Evolutionary conservation across 345 rosid species (phyloP).

Genomic region (Hypericum perforatum): DNA sequence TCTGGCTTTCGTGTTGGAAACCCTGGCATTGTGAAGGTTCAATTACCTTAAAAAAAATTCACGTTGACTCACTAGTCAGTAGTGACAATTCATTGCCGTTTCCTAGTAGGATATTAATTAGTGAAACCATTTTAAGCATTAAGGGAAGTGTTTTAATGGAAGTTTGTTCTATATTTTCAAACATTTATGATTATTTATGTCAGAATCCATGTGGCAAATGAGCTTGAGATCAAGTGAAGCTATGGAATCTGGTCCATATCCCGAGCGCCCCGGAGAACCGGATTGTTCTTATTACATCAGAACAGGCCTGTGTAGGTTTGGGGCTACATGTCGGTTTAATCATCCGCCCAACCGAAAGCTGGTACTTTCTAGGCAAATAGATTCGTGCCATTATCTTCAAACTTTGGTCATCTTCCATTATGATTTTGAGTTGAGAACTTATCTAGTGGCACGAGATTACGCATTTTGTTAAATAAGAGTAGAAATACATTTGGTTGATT

Average conservation of each 20-base stretch:
- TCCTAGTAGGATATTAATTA: no score
- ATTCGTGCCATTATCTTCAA: neutral
- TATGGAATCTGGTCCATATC: constrained; percentile 63
- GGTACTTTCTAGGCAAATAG: constrained; percentile 31
- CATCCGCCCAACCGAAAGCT: constrained; percentile 86
- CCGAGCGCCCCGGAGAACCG: constrained; percentile 89
- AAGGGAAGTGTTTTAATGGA: neutral
- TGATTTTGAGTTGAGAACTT: neutral
- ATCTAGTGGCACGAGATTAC: no score
- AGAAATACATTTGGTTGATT: no score
- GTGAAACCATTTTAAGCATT: no score
- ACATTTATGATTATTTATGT: constrained; percentile 13
- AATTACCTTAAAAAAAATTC: no score
- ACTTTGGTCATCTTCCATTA: neutral
- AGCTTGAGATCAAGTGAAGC: constrained; percentile 58
- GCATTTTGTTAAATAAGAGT: no score
- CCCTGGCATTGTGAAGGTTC: no score
- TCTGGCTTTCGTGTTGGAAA: no score
- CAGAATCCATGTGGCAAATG: constrained; percentile 93
- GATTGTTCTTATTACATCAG: constrained; percentile 95
- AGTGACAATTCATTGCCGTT: no score
- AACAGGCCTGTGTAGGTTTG: constrained; percentile 96
- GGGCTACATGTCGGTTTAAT: constrained; percentile 54
- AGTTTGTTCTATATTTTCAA: constrained; percentile 17
- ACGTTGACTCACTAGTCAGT: no score